Percentiles rank a stretch among this genome's conserved stretches.
Conservation (phyloP, 2,329 filamentous ascomycete genomes). For the Pyricularia sp. region DNA sequence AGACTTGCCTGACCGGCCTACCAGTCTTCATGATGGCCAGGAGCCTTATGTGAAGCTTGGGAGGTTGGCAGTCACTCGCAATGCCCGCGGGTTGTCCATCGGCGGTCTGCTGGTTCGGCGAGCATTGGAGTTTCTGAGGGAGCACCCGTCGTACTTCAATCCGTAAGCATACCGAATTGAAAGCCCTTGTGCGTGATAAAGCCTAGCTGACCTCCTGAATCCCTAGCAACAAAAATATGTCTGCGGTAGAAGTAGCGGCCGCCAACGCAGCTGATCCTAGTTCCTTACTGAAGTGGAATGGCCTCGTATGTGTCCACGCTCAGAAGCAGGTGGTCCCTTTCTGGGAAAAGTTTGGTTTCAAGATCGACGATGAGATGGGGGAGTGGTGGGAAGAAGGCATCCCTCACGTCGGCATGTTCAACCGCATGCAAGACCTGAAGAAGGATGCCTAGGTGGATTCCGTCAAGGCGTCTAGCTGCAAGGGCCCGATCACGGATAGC, state of each 20-base stretch:
- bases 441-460: neutral
- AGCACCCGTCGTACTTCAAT: constrained; percentile 49
- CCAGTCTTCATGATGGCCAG: constrained; percentile 44
- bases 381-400: constrained; percentile 80
- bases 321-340: constrained; percentile 55
- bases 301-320: constrained; percentile 71
- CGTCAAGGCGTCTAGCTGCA: neutral
- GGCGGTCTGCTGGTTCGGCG: constrained; percentile 57
- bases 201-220: neutral
- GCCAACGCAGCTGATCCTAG: neutral
- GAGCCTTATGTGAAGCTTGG: constrained; percentile 81
- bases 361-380: constrained; percentile 62
- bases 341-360: constrained; percentile 68
- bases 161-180: constrained; percentile 15
- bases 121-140: constrained; percentile 57
- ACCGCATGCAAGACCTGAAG: constrained; percentile 26
- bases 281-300: constrained; percentile 53
- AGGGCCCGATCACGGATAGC: neutral
- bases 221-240: neutral
- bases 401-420: constrained; percentile 75
- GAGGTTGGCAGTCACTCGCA: constrained; percentile 59
- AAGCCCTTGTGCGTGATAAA: neutral
- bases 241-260: neutral
- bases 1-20: constrained; percentile 28
- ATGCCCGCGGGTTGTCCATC: constrained; percentile 57